Evolutionary conservation across 441 rosid genomes (phyloP).

Genomic region (Gossypium lobatum): DNA sequence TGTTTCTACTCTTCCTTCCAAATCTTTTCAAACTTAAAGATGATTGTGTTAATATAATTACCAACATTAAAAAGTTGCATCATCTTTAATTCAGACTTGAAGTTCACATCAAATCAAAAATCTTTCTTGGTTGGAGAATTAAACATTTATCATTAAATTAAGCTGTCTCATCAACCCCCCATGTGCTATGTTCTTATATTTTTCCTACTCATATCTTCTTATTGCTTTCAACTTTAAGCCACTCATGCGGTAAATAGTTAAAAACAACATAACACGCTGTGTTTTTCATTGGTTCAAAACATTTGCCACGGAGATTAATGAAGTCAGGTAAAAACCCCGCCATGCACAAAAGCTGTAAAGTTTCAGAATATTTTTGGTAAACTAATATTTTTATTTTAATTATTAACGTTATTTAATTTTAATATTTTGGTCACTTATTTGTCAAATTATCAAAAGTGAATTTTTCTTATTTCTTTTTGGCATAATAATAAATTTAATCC

Average conservation of each 20-base stretch:
- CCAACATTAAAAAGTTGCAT: background rate
- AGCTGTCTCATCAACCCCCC: slow-evolving; percentile 7
- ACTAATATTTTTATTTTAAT: too few species aligned
- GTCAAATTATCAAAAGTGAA: too few species aligned
- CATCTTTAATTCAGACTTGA: background rate
- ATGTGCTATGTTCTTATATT: slow-evolving; percentile 19
- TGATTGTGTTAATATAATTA: background rate
- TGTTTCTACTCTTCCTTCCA: background rate
- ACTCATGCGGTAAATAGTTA: background rate
- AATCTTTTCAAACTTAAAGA: background rate
- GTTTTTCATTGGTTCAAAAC: background rate
- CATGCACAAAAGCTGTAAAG: slow-evolving; percentile 9
- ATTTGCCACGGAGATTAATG: background rate
- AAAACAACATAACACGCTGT: background rate
- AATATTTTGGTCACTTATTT: too few species aligned
- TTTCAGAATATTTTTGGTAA: background rate
- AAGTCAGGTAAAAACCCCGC: background rate
- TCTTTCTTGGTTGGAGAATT: background rate
- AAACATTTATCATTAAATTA: background rate
- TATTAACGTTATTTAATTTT: too few species aligned
- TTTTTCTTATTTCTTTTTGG: too few species aligned
- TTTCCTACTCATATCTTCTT: slow-evolving; percentile 16
- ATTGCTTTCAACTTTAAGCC: background rate
- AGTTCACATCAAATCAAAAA: background rate
- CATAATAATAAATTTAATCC: too few species aligned